Conservation (phyloP, 352 stramenopile species). For the Globisporangium alternatum region DNA sequence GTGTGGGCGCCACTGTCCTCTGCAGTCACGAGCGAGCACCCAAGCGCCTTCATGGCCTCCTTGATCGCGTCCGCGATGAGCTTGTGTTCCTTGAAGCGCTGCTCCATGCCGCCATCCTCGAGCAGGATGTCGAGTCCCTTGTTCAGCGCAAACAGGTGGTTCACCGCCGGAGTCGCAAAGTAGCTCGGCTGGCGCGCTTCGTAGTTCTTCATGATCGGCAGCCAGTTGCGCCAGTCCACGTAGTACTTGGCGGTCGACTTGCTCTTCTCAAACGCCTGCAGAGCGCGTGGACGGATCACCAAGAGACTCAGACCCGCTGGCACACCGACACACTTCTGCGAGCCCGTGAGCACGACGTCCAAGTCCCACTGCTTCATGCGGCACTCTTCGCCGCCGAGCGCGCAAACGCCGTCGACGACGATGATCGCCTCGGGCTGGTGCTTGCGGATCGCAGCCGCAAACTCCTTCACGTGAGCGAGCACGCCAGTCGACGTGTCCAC, state of each 20-base stretch:
- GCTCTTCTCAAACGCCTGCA: conserved; percentile 62
- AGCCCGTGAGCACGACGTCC: conserved; percentile 75
- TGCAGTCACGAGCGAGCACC: conserved; percentile 56
- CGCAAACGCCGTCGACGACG: conserved; percentile 71
- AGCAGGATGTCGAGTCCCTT: conserved; percentile 63
- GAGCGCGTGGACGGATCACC: conserved; percentile 62
- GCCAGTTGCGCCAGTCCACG: conserved; percentile 75
- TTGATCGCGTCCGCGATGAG: conserved; percentile 61
- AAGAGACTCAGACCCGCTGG: conserved; percentile 63
- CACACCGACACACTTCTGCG: conserved; percentile 76
- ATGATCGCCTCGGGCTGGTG: conserved; percentile 59
- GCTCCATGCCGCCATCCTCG: conserved; percentile 73
- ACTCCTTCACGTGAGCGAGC: conserved; percentile 53
- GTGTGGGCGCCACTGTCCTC: conserved; percentile 57
- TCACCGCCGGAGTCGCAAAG: conserved; percentile 76
- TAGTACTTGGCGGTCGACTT: conserved; percentile 65
- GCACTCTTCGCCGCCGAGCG: conserved; percentile 67
- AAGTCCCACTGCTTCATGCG: conserved; percentile 82
- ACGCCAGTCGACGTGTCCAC: conserved; percentile 80
- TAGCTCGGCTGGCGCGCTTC: conserved; percentile 71
- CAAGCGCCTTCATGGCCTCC: conserved; percentile 59
- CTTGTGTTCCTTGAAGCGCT: conserved; percentile 69
- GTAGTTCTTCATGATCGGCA: conserved; percentile 86
- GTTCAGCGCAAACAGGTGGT: conserved; percentile 76
- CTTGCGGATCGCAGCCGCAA: conserved; percentile 51